phyloP scores from a whole-genome alignment of 305 asterid genomes.

The Stenogyne calaminthoides region DNA sequence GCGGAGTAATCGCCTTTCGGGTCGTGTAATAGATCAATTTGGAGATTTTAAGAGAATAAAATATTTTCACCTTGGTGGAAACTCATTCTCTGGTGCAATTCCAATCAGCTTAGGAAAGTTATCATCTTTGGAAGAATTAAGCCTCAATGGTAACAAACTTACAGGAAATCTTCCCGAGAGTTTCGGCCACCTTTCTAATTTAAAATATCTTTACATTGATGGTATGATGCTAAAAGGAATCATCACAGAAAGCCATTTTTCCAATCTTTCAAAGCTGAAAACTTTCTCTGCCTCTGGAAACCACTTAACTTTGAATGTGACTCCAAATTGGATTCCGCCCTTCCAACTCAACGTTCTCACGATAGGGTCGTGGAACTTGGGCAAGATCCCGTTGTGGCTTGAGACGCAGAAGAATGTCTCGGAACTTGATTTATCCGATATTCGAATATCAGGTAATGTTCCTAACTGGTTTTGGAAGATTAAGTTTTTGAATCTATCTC shows the following conservation, averaged over 20 bases:
- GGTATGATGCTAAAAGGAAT: slow-evolving; percentile 32
- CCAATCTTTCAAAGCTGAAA: slow-evolving; percentile 35
- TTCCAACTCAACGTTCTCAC: background rate
- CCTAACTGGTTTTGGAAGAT: too few species aligned
- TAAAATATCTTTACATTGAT: background rate
- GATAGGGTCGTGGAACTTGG: slow-evolving; percentile 33
- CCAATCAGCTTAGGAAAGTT: too few species aligned
- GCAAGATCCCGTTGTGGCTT: slow-evolving; percentile 35
- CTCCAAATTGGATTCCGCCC: slow-evolving; percentile 34
- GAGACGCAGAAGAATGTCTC: slow-evolving; percentile 15
- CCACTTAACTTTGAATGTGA: slow-evolving; percentile 27
- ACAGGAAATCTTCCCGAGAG: slow-evolving; percentile 31
- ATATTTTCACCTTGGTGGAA: too few species aligned
- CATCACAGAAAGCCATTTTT: slow-evolving; percentile 33
- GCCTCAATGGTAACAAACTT: slow-evolving; percentile 26
- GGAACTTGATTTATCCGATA: slow-evolving; percentile 34
- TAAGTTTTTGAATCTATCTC: too few species aligned
- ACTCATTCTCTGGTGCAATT: too few species aligned
- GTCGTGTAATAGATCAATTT: slow-evolving; percentile 11
- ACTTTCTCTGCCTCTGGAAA: too few species aligned
- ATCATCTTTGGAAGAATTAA: too few species aligned
- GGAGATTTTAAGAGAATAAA: too few species aligned
- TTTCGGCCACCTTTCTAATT: slow-evolving; percentile 26
- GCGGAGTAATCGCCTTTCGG: background rate
- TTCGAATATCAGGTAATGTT: too few species aligned